A percentile compares a stretch with the other conserved stretches of the same genome.
phyloP scores from a whole-genome alignment of 106 monocot genomes.

The Phalaenopsis aphrodite region DNA sequence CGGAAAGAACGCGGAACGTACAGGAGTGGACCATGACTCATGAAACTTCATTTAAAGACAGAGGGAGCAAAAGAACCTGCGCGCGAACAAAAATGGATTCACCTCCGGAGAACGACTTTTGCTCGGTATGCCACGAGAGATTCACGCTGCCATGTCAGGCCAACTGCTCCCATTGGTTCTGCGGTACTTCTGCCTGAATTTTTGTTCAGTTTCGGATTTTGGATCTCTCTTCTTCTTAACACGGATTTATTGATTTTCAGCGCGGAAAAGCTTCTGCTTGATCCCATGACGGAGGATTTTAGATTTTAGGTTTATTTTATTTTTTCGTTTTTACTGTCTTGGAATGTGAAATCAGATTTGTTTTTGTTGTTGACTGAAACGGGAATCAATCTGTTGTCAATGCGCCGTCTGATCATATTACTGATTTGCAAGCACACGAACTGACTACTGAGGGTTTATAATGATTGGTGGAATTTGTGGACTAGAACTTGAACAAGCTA shows the following conservation, averaged over 20 bases:
- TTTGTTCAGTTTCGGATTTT: neutral
- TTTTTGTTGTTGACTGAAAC: neutral
- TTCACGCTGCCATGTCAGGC: slow-evolving; percentile 73
- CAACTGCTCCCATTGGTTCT: slow-evolving; percentile 88
- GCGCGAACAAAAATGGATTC: slow-evolving; percentile 24
- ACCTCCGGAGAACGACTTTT: slow-evolving; percentile 70
- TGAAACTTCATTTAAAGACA: neutral
- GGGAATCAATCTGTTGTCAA: neutral
- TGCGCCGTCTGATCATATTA: too few species aligned
- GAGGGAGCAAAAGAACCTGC: neutral
- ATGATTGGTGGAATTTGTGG: neutral
- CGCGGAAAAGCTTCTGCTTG: neutral
- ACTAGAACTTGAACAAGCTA: neutral
- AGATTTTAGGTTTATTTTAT: neutral
- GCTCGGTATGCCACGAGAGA: slow-evolving; percentile 80
- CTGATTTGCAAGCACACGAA: neutral
- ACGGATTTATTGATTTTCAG: neutral
- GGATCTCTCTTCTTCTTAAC: neutral
- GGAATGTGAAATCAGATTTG: neutral
- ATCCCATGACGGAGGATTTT: neutral
- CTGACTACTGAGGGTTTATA: neutral
- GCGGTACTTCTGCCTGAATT: slow-evolving; percentile 20
- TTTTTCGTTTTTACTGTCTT: neutral
- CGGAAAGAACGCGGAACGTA: too few species aligned
- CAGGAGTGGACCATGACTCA: too few species aligned